phyloP scores from a whole-genome alignment of 805 yeast genomes.

The Ogataea polymorpha region DNA sequence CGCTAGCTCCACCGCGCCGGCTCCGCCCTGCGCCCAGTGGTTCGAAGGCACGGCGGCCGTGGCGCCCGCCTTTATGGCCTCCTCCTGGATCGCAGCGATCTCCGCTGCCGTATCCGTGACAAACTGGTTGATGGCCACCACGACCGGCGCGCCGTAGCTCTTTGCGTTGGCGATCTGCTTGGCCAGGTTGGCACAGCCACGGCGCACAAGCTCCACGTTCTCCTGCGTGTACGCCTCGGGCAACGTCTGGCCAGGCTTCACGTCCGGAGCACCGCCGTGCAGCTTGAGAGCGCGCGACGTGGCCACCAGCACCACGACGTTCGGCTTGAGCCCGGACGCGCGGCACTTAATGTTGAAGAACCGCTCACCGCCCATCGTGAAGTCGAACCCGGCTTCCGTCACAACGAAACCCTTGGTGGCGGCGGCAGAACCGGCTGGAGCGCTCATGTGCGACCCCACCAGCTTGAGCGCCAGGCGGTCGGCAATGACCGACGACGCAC shows the following conservation, averaged over 20 bases:
- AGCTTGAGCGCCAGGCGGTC: slow-evolving; percentile 79
- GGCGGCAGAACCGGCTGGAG: slow-evolving; percentile 35
- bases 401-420: slow-evolving; percentile 71
- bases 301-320: slow-evolving; percentile 76
- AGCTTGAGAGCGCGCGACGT: slow-evolving; percentile 81
- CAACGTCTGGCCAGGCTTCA: slow-evolving; percentile 78
- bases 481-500: slow-evolving; percentile 81
- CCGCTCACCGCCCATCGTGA: slow-evolving; percentile 91
- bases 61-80: slow-evolving; percentile 75
- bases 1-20: slow-evolving; percentile 74
- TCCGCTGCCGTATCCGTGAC: slow-evolving; percentile 69
- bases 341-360: slow-evolving; percentile 80
- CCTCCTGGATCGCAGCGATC: slow-evolving; percentile 63
- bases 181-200: slow-evolving; percentile 71
- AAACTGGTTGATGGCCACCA: slow-evolving; percentile 80
- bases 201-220: slow-evolving; percentile 62
- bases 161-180: slow-evolving; percentile 75
- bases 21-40: slow-evolving; percentile 88
- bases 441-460: slow-evolving; percentile 48
- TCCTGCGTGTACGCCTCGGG: slow-evolving; percentile 72
- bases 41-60: slow-evolving; percentile 73
- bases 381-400: slow-evolving; percentile 87
- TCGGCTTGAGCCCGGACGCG: slow-evolving; percentile 75
- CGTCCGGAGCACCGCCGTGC: slow-evolving; percentile 89
- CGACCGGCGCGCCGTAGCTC: slow-evolving; percentile 72